Percentiles rank a stretch among this genome's conserved stretches.
Evolutionary conservation across 148 eudicot species (phyloP).

Genomic region (Diospyros lotus): DNA sequence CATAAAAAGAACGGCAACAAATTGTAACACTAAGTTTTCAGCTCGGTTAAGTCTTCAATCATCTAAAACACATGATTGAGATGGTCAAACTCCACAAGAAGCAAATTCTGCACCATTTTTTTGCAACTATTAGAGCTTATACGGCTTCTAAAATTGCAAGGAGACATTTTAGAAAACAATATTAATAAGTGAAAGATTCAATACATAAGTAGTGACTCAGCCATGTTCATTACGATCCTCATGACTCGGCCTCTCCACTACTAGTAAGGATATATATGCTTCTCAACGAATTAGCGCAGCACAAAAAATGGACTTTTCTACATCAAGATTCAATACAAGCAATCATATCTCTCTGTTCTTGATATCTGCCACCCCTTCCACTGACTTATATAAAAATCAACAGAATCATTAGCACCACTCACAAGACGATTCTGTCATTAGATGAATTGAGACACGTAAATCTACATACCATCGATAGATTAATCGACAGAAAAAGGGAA

Average conservation of each 20-base stretch:
- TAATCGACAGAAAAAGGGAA: too few relatives aligned
- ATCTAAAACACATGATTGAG: neutral
- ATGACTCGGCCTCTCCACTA: neutral
- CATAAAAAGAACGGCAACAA: neutral
- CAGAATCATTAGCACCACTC: too few relatives aligned
- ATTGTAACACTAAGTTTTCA: neutral
- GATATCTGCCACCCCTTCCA: neutral
- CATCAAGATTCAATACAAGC: neutral
- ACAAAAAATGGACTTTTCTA: neutral
- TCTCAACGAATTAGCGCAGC: neutral
- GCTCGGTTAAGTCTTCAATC: neutral
- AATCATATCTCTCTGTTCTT: neutral
- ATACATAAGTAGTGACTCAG: neutral
- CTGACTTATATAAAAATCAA: neutral
- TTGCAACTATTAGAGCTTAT: neutral
- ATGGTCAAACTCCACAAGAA: neutral
- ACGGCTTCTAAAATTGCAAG: neutral
- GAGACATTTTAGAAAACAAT: neutral
- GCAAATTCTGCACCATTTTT: neutral
- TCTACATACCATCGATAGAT: neutral
- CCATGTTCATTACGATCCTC: neutral
- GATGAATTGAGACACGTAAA: neutral
- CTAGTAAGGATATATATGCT: neutral
- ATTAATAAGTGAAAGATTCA: neutral
- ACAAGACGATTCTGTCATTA: neutral